Base-by-base conservation (phyloP, 1,284 basidiomycete genomes). In the Volvariella surrecta region DNA sequence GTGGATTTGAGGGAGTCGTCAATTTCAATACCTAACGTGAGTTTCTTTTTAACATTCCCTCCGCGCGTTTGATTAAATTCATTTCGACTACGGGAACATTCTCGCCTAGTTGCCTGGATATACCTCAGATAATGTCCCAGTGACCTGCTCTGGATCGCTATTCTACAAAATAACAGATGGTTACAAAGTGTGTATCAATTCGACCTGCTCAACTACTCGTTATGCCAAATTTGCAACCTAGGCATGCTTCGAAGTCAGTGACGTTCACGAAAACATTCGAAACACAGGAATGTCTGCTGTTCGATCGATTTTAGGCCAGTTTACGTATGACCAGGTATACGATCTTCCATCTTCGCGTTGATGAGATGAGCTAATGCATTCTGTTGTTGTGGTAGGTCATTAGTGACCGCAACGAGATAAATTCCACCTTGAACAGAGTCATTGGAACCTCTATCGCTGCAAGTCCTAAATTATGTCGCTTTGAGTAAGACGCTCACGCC, bases 111-210 rank as follows among this genome's bases (percentile, higher is more conserved):
- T 70, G 22, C 61, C 64, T 6, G 72, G 67, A 13, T 75, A 73
- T 54, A 76, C 73, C 1, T 58, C 65, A 1, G 73, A 76, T 55
- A 74, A 76, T 53, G 72, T 70, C 2, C 73, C 72, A 9, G 69
- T 74, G 3, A 54, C 63, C 3, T 64, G 68, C 37, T 73, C 73
- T 2, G 71, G 72, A 8, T 74, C 71, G 0, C 59, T 75, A 0
- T 74, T 74, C 55, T 75, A 65, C 53, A 64, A 68, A 7, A 66
- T 76, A 17, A 54, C 53, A 2, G 64, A 75, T 48, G 67, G 70
- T 28, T 76, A 76, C 55, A 66, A 71, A 52, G 63, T 59, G 37
- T 17, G 31, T 9, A 34, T 22, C 42, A 3, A n/a, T 15, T 17
- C 22, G 19, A 38, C 10, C 18, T 19, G 32, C 37, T 37, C 18